A percentile compares a stretch with the other conserved stretches of the same genome.
phyloP scores from a whole-genome alignment of 345 rosid genomes.

The Salix suchowensis region DNA sequence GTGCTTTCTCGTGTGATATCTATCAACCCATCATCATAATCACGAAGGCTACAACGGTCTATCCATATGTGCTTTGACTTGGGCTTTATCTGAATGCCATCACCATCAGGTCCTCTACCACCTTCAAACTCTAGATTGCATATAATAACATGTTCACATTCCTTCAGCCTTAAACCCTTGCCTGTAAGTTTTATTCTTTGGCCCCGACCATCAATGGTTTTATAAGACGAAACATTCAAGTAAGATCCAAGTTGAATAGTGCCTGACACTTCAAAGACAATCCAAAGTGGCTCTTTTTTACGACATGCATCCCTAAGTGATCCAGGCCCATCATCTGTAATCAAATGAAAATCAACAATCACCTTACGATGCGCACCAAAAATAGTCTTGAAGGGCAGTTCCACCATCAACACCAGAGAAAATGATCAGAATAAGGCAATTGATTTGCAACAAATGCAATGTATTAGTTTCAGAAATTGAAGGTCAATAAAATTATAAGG shows the following conservation, averaged over 20 bases:
- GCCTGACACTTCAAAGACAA: conserved; percentile 78
- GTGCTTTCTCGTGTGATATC: conserved; percentile 95
- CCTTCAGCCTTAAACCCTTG: conserved; percentile 84
- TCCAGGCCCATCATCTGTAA: conserved; percentile 87
- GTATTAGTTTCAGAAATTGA: background rate
- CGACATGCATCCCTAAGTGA: conserved; percentile 75
- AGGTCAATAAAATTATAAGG: background rate
- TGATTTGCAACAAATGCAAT: background rate
- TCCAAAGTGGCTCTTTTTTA: conserved; percentile 81
- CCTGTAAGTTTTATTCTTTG: conserved; percentile 77
- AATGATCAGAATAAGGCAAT: background rate
- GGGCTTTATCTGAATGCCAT: conserved; percentile 93
- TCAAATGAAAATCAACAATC: background rate
- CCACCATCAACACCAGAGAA: background rate
- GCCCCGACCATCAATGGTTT: conserved; percentile 94
- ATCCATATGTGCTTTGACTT: conserved; percentile 85
- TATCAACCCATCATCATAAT: conserved; percentile 84
- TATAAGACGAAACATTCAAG: conserved; percentile 72
- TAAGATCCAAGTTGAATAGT: conserved; percentile 56
- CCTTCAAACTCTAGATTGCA: conserved; percentile 90
- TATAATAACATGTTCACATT: conserved; percentile 75
- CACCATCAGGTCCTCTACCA: conserved; percentile 80
- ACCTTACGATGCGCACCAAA: background rate
- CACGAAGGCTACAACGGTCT: conserved; percentile 83
- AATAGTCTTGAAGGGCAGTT: background rate